Percentiles rank a stretch among this genome's conserved stretches.
Conservation (phyloP, 2,329 filamentous ascomycete species). For the Fusarium euwallaceae region DNA sequence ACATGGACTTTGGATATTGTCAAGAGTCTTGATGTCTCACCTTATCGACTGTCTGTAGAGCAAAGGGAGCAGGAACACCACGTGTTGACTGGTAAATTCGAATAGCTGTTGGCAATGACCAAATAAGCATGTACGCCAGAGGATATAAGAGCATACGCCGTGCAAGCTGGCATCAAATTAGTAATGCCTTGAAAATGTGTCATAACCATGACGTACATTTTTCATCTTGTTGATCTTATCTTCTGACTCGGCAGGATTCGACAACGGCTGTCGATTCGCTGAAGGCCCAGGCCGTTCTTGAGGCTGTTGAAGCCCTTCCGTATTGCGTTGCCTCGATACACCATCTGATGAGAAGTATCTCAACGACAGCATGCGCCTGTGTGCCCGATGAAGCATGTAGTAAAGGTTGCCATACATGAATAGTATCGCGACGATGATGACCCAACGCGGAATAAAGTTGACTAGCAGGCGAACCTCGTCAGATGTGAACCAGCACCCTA, state of each 20-base stretch:
- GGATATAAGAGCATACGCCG: slow-evolving; percentile 20
- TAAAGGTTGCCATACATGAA: slow-evolving; percentile 11
- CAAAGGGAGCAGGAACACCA: slow-evolving; percentile 9
- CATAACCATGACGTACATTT: not conserved
- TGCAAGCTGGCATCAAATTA: slow-evolving; percentile 7
- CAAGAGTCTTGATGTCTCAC: not conserved
- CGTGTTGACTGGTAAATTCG: slow-evolving; percentile 17
- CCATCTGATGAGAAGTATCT: slow-evolving; percentile 5
- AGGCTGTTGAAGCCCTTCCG: not conserved
- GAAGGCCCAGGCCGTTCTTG: not conserved
- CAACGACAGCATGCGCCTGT: slow-evolving; percentile 6
- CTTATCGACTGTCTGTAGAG: slow-evolving; percentile 17
- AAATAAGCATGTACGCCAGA: slow-evolving; percentile 22
- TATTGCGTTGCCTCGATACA: not conserved
- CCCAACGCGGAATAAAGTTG: slow-evolving; percentile 19
- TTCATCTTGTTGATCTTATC: slow-evolving; percentile 4
- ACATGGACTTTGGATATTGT: not conserved
- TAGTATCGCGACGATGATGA: slow-evolving; percentile 13
- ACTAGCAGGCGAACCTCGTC: slow-evolving; percentile 15
- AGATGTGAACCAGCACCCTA: slow-evolving; percentile 23
- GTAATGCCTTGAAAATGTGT: not conserved
- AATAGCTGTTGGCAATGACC: slow-evolving; percentile 10
- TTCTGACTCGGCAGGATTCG: not conserved
- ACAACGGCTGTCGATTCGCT: not conserved
- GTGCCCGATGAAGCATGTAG: slow-evolving; percentile 1